A percentile compares a stretch with the other conserved stretches of the same genome.
These are phyloP conservation scores for Sclerotinia glacialis DNA, from an alignment of 2,329 filamentous ascomycete species.

Conservation along the genomic window DNA sequence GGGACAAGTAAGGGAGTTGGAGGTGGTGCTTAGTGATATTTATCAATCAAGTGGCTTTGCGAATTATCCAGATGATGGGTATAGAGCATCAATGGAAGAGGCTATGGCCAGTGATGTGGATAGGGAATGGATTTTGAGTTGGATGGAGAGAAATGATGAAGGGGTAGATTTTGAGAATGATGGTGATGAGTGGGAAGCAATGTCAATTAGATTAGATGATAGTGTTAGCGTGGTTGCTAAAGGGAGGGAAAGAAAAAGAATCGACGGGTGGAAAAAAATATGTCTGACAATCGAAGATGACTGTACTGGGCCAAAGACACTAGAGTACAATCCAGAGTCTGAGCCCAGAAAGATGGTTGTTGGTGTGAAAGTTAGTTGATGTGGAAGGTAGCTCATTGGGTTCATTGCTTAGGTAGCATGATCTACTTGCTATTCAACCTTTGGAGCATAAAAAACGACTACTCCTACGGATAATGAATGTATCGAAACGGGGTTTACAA, in stretches of 20 bases:
- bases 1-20: slow-evolving; percentile 11
- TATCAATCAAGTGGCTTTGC: slow-evolving; percentile 27
- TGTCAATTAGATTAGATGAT: slow-evolving; percentile 1
- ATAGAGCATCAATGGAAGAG: slow-evolving; percentile 26
- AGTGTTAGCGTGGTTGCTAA: slow-evolving; percentile 19
- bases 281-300: not conserved
- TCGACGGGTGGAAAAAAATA: slow-evolving; percentile 7
- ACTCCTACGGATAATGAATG: too few species aligned
- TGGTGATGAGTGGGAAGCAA: slow-evolving; percentile 14
- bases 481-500: not conserved
- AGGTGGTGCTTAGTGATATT: slow-evolving; percentile 11
- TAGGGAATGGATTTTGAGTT: slow-evolving; percentile 25
- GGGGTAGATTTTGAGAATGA: not conserved
- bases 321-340: not conserved
- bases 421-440: not conserved
- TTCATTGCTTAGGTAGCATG: not conserved
- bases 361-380: not conserved
- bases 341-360: not conserved
- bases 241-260: slow-evolving; percentile 18
- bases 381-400: too few species aligned
- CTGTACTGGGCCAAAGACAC: not conserved
- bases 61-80: slow-evolving; percentile 27
- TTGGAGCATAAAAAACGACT: too few species aligned
- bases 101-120: slow-evolving; percentile 24
- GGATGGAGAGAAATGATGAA: slow-evolving; percentile 24